These are phyloP conservation scores for Pouteria glomerata DNA, from an alignment of 148 eudicot species.

Conservation along the genomic window DNA sequence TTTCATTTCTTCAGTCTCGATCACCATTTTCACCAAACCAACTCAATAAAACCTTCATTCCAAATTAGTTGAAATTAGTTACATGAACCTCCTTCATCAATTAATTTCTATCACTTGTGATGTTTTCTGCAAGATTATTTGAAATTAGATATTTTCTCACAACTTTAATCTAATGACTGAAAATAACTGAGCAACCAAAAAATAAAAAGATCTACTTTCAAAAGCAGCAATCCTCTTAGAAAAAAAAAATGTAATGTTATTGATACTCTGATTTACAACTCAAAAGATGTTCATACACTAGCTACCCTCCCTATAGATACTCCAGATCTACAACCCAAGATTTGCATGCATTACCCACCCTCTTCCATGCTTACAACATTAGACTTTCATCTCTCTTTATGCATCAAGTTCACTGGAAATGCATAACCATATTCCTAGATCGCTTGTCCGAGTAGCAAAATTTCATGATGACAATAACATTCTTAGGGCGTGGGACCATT, in stretches of 20 bases:
- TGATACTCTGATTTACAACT: too few species aligned
- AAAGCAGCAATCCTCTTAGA: background rate
- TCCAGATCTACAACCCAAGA: background rate
- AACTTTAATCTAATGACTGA: background rate
- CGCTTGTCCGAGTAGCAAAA: background rate
- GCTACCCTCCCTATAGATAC: too few species aligned
- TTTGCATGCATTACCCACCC: background rate
- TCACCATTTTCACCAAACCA: too few species aligned
- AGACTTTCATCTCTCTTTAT: background rate
- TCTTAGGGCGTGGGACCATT: background rate
- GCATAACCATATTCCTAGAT: background rate
- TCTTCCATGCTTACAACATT: background rate
- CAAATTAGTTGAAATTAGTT: too few species aligned
- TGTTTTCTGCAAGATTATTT: too few species aligned
- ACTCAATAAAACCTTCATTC: too few species aligned
- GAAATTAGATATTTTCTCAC: too few species aligned
- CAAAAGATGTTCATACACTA: too few species aligned
- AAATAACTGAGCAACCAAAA: background rate
- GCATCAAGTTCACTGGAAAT: constrained; percentile 21
- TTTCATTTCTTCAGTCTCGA: too few species aligned
- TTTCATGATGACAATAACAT: background rate
- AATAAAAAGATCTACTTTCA: background rate
- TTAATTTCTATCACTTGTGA: too few species aligned
- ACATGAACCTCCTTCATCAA: too few species aligned
- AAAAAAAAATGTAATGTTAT: background rate